Base-by-base conservation (phyloP, 257 asterid genomes). In the Thymus mandschuricus region DNA sequence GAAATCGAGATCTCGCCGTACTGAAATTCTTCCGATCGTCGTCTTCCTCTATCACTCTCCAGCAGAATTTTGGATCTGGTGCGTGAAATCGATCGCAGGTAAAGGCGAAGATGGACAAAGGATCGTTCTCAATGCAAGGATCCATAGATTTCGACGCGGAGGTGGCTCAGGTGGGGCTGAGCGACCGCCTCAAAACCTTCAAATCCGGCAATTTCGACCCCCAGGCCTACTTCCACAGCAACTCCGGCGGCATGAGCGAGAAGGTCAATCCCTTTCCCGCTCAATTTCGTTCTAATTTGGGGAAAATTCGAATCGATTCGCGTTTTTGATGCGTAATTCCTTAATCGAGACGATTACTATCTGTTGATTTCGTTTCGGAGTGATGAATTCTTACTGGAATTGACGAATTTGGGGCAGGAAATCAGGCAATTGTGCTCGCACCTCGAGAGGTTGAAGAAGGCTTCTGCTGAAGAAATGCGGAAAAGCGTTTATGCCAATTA, bases 391-490 rank as follows among this genome's bases (percentile, higher is more conserved):
- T 28, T 11, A 43, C 50, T 35, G 30, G 13, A 2, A 52, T 15
- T 28, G 21, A 46, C 54, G 10, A 44, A 46, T 28, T 29, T 50
- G 28, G 48, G 31, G 55, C 95, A 93, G 98, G 97, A 92, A 85
- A 85, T 91, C 52, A 89, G 91, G 83, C 96, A 87, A 68, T 69
- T 94, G 33, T 89, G 96, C 84, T 66, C 74, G 33, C 81, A 89
- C 86, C 96, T 94, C 8, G 73, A 81, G 46, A 87, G 87, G 65
- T 75, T 94, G 75, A 89, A 86, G 90, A 94, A 88, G 85, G 97
- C 95, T 60, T 94, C 97, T 64, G 99, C 97, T 1, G 99, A 94
- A 78, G 97, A 94, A 84, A 94, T 91, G 97, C 83, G 97, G 8
- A 94, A 81, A 77, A 91, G 92, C 50, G 97, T 94, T 40, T 94